Conservation (phyloP, 352 stramenopile genomes). For the Phytophthora palmivora region DNA sequence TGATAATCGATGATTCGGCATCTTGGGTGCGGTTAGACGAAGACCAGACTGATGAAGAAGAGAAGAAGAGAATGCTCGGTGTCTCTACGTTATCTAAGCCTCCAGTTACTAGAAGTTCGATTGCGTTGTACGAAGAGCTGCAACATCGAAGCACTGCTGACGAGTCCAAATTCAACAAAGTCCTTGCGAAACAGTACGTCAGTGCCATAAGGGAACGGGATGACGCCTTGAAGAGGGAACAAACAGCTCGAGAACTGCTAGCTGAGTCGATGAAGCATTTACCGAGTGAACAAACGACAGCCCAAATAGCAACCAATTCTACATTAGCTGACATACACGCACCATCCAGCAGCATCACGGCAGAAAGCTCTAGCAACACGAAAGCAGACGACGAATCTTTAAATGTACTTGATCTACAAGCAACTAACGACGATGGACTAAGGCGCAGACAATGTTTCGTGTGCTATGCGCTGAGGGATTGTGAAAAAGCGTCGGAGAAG, state of each 20-base stretch:
- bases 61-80: conserved; percentile 38
- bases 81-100: background rate
- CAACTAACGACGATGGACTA: background rate
- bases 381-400: conserved; percentile 3
- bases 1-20: conserved; percentile 73
- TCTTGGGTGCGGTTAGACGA: conserved; percentile 80
- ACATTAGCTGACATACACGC: no score
- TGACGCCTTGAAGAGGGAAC: conserved; percentile 45
- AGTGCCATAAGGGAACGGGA: conserved; percentile 51
- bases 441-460: conserved; percentile 36
- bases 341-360: background rate
- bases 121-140: background rate
- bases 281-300: background rate
- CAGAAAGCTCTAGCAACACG: background rate
- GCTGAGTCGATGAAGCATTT: conserved; percentile 21
- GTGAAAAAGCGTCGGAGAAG: conserved; percentile 20
- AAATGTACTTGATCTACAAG: background rate
- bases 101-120: conserved; percentile 1
- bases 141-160: background rate
- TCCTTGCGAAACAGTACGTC: conserved; percentile 55
- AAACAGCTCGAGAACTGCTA: conserved; percentile 34
- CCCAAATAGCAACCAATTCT: no score
- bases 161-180: conserved; percentile 40
- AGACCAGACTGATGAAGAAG: conserved; percentile 58
- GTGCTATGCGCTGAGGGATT: conserved; percentile 37